Base-by-base conservation (phyloP, 192 early-diverging fungal genomes). In the Dimargaris verticillata region DNA sequence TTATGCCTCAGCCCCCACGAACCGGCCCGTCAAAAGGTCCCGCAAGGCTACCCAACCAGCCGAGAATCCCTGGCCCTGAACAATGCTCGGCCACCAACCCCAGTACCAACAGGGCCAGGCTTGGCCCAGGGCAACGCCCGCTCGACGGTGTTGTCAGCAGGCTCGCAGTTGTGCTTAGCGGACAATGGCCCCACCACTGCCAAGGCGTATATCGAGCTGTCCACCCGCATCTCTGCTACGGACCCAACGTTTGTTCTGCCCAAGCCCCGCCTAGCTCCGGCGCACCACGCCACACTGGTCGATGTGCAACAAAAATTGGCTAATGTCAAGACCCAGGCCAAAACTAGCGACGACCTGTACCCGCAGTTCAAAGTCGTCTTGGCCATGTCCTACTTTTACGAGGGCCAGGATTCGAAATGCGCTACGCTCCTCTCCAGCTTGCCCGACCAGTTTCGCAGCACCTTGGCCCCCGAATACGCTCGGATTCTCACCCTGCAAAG, bases 301-400 rank as follows among this genome's bases (percentile, higher is more conserved):
- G 41, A 58, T 15, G 38, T 58, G 22, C 55, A 58, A 33, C 13
- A 13, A 10, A 33, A 15, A 13, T 18, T 58, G 55, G 12, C 17
- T 5, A 29, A 58, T 13, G 41, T 42, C 25, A 58, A 58, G 55
- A 22, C 28, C 28, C 28, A 13, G 28, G 55, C 41, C 41, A 58
- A 58, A 14, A 18, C 18, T 18, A 14, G 41, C 28, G 55, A 58
- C 7, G 12, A 15, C 11, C 28, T 58, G 28, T 26, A 58, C 41
- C 17, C 12, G 22, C 70, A 68, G 43, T 71, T 61, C 63, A 67
- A 69, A 33, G 68, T 74, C 1, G 63, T 88, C 44, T 61, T 84
- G 46, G 87, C 80, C 49, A 74, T 81, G 58, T 48, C 76, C 0
- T 74, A 76, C 61, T 81, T 81, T 65, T 78, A 78, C 28, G 69